phyloP scores from a whole-genome alignment of 129 eudicot species.

The Mikania micrantha region DNA sequence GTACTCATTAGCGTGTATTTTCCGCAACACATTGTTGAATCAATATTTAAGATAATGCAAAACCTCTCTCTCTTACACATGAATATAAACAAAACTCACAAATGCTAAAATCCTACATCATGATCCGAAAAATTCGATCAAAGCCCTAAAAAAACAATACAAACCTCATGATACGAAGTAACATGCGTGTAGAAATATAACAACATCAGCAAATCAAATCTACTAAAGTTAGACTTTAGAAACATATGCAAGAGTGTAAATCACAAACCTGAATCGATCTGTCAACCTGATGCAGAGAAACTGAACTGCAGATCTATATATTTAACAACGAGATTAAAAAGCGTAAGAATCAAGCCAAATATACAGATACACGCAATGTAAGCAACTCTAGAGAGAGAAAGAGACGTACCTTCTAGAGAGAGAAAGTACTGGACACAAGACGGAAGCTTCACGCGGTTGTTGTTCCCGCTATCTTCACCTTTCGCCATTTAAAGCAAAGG shows the following conservation, averaged over 20 bases:
- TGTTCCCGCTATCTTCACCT: constrained; percentile 34
- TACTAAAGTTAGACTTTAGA: constrained; percentile 9
- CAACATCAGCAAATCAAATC: neutral
- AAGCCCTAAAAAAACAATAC: neutral
- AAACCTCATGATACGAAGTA: neutral
- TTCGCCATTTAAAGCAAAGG: constrained; percentile 32
- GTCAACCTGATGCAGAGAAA: constrained; percentile 11
- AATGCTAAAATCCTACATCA: constrained; percentile 4
- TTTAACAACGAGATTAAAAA: constrained; percentile 16
- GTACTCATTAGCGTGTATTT: neutral
- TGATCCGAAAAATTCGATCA: neutral
- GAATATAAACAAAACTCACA: neutral
- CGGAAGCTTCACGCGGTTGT: constrained; percentile 27
- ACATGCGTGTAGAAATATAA: neutral
- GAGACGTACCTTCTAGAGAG: constrained; percentile 29
- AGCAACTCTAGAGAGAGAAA: constrained; percentile 20
- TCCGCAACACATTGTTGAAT: neutral
- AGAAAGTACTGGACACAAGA: constrained; percentile 20
- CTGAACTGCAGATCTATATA: constrained; percentile 24
- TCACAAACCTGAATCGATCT: constrained; percentile 22
- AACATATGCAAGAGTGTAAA: neutral
- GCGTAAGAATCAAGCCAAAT: constrained; percentile 28
- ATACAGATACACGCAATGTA: constrained; percentile 14
- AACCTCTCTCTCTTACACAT: neutral
- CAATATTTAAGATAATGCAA: neutral